Conservation (phyloP, 768 basidiomycete species). For the Collybia sp. region DNA sequence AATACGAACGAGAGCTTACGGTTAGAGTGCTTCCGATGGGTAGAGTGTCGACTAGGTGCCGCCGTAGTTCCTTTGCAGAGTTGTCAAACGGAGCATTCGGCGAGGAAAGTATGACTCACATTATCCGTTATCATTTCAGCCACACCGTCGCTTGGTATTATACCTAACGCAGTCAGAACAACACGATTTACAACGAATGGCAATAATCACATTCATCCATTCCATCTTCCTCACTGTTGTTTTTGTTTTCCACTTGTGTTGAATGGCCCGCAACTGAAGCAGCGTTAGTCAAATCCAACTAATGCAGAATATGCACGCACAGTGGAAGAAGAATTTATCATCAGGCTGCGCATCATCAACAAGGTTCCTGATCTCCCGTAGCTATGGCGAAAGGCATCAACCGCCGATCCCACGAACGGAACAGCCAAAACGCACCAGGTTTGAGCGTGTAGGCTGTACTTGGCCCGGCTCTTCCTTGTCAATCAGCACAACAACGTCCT, state of each 20-base stretch:
- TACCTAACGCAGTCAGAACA: constrained; percentile 17
- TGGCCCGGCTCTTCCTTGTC: neutral
- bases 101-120: constrained; percentile 13
- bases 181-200: too few species aligned
- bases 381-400: neutral
- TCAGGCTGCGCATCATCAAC: neutral
- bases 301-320: neutral
- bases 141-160: constrained; percentile 33
- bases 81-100: neutral
- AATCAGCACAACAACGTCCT: neutral
- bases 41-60: constrained; percentile 28
- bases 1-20: constrained; percentile 16
- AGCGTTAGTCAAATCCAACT: neutral
- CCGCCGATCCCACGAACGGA: neutral
- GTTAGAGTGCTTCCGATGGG: constrained; percentile 31
- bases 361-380: neutral
- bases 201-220: constrained; percentile 5
- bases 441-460: neutral
- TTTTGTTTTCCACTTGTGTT: constrained; percentile 1
- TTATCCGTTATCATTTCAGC: constrained; percentile 30
- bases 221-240: constrained; percentile 5
- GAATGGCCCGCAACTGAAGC: constrained; percentile 3
- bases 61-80: constrained; percentile 24
- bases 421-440: neutral
- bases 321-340: neutral